Evolutionary conservation across 169 alveolate genomes (phyloP).

Genomic region (Plasmodium adleri): DNA sequence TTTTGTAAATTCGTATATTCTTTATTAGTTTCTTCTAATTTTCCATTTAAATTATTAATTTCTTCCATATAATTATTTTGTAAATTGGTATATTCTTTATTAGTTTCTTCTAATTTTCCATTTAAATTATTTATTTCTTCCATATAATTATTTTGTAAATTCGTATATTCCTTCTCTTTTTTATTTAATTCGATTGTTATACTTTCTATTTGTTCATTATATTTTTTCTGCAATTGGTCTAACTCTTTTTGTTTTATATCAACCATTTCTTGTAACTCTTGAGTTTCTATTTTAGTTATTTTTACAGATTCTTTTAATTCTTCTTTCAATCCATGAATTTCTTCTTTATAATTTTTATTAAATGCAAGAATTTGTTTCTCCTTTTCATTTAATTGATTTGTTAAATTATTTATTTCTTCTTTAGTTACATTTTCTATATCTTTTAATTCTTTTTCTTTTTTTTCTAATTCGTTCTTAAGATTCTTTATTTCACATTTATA

Average conservation of each 20-base stretch:
- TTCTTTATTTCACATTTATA: slow-evolving; percentile 44
- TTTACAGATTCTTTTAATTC: neutral
- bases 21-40: neutral
- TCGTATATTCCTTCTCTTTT: slow-evolving; percentile 22
- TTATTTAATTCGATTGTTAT: slow-evolving; percentile 35
- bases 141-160: slow-evolving; percentile 17
- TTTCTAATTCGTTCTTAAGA: slow-evolving; percentile 25
- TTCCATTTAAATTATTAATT: slow-evolving; percentile 3
- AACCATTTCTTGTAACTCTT: slow-evolving; percentile 1
- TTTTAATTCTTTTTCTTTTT: slow-evolving; percentile 58
- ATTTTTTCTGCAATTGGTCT: slow-evolving; percentile 2
- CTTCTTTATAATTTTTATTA: neutral
- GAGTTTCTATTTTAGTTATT: neutral
- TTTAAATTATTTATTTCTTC: slow-evolving; percentile 35
- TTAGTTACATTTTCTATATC: slow-evolving; percentile 27
- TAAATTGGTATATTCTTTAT: slow-evolving; percentile 6
- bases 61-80: slow-evolving; percentile 16
- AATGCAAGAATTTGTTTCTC: neutral
- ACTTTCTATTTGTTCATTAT: slow-evolving; percentile 13
- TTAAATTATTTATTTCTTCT: slow-evolving; percentile 20
- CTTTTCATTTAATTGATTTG: slow-evolving; percentile 12
- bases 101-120: slow-evolving; percentile 31
- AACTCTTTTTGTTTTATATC: slow-evolving; percentile 33
- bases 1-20: slow-evolving; percentile 24
- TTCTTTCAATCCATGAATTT: neutral